Percentiles rank a stretch among this genome's conserved stretches.
These are phyloP conservation scores for Starmerella vaccinii DNA, from an alignment of 805 yeast genomes.

Conservation along the genomic window DNA sequence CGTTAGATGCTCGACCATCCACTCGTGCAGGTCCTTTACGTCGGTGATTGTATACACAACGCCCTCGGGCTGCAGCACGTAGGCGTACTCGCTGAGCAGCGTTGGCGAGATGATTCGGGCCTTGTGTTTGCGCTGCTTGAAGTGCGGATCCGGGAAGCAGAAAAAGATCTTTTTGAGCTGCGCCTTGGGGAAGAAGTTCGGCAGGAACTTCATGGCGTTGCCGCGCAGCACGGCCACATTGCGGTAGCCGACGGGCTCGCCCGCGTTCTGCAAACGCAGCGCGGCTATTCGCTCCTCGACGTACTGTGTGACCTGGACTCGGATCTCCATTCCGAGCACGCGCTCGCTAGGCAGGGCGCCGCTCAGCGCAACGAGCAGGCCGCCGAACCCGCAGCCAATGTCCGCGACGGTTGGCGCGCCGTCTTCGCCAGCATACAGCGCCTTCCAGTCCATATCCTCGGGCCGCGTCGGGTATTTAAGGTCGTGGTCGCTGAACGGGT, in stretches of 20 bases:
- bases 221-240: slow-evolving; percentile 87
- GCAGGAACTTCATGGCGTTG: slow-evolving; percentile 93
- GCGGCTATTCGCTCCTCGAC: slow-evolving; percentile 94
- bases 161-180: slow-evolving; percentile 88
- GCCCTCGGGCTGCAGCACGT: slow-evolving; percentile 76
- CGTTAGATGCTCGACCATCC: slow-evolving; percentile 92
- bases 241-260: slow-evolving; percentile 42
- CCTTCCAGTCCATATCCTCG: slow-evolving; percentile 75
- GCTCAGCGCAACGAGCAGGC: slow-evolving; percentile 68
- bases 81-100: slow-evolving; percentile 83
- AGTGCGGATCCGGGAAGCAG: slow-evolving; percentile 99
- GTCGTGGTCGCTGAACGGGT: slow-evolving; percentile 92
- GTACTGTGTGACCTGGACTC: slow-evolving; percentile 94
- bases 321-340: slow-evolving; percentile 91
- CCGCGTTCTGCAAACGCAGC: slow-evolving; percentile 49
- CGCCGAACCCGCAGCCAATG: slow-evolving; percentile 97
- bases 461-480: slow-evolving; percentile 81
- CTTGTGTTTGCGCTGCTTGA: slow-evolving; percentile 93
- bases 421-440: slow-evolving; percentile 61
- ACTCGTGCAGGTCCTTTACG: slow-evolving; percentile 79
- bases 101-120: slow-evolving; percentile 92
- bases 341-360: slow-evolving; percentile 63
- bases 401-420: slow-evolving; percentile 65
- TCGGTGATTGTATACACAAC: slow-evolving; percentile 90
- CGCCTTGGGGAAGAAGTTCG: slow-evolving; percentile 77